Evolutionary conservation across 352 stramenopile species (phyloP), one percentile per base, ranked within the genome.

Genomic region (Pythium pectinolyticum): DNA sequence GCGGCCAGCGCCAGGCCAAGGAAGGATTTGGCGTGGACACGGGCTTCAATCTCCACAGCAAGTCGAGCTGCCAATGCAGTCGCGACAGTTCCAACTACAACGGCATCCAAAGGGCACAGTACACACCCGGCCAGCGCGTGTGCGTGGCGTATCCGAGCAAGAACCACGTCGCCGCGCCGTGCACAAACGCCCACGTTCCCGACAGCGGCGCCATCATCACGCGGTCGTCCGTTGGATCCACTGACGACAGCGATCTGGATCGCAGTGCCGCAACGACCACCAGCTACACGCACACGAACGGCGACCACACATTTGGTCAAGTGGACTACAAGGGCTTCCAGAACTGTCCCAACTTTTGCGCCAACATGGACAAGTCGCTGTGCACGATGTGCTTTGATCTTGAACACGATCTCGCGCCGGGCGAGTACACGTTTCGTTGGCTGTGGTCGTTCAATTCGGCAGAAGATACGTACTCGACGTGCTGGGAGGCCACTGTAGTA

Each of bases 321-420:
- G 46, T 77, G n/a, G 69, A 77, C 61, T 77, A 77, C 63, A 74
- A 72, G 32, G 72, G 64, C 1, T 77, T 80, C 51, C 72, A 80
- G 72, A 37, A 77, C 63, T 80, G 72, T 56, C 69, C 69, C 19
- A 74, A 72, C 51, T 79, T 79, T 52, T 76, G 72, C 52, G 35
- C 68, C 32, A 46, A 74, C 61, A 73, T 57, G 53, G 68, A 66
- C 34, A 52, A 62, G 8, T 57, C 72, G 49, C 57, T 79, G 30
- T 76, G 72, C 56, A 80, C 72, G 11, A 73, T 80, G 65, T 80
- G 72, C 63, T 80, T 80, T 66, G 63, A 76, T 35, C 52, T 80
- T 17, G 72, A 80, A 40, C 37, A 43, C 14, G 69, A 76, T 53
- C 43, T 80, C 24, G 65, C 68, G 2, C 72, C 72, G 9, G 72